Conservation (phyloP, 2,329 filamentous ascomycete species). For the Paraphaeosphaeria sporulosa region DNA sequence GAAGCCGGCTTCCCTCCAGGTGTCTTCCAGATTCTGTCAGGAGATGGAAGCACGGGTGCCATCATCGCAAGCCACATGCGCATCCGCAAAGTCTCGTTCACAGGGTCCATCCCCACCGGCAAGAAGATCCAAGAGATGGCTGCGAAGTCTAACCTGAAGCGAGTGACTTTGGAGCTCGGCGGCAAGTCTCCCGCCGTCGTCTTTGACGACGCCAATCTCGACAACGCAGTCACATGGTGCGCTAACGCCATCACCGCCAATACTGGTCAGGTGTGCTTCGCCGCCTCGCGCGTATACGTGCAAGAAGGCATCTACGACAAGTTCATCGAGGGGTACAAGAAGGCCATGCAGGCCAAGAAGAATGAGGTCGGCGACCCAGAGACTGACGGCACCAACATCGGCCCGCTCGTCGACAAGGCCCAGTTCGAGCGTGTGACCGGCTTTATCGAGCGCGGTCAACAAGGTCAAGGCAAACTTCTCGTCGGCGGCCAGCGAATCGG, state of each 20-base stretch:
- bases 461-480: conserved; percentile 40
- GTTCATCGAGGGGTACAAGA: conserved; percentile 48
- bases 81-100: conserved; percentile 53
- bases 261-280: conserved; percentile 50
- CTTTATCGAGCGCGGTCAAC: conserved; percentile 45
- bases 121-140: conserved; percentile 53
- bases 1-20: conserved; percentile 63
- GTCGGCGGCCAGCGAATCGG: conserved; percentile 44
- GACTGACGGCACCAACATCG: conserved; percentile 38
- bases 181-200: conserved; percentile 55
- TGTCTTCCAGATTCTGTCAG: conserved; percentile 66
- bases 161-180: conserved; percentile 54
- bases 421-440: conserved; percentile 47
- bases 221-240: conserved; percentile 49
- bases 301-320: conserved; percentile 49
- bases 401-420: conserved; percentile 44
- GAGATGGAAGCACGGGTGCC: conserved; percentile 60
- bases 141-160: conserved; percentile 53
- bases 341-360: conserved; percentile 39
- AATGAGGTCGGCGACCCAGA: conserved; percentile 44
- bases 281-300: conserved; percentile 49
- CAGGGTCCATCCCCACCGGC: conserved; percentile 47
- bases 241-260: conserved; percentile 47
- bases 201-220: conserved; percentile 55
- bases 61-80: conserved; percentile 49